Percentiles rank a stretch among this genome's conserved stretches.
Evolutionary conservation across 768 basidiomycete species (phyloP).

Genomic region (Lentinula lateritia): DNA sequence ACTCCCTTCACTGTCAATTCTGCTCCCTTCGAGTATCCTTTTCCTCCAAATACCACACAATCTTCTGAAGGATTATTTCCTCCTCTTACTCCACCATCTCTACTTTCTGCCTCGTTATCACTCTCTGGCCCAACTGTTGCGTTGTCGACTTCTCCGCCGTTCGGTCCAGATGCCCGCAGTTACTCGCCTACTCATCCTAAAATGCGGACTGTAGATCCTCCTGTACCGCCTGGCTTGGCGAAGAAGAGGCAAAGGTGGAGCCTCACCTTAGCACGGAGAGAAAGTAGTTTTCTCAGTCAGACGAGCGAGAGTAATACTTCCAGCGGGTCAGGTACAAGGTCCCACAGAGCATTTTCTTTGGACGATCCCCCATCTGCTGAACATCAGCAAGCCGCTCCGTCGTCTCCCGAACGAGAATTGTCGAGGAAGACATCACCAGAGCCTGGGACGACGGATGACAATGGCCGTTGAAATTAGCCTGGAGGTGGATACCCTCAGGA

Average conservation of each 20-base stretch:
- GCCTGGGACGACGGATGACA: not conserved
- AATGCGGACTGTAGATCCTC: not conserved
- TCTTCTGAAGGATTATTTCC: not conserved
- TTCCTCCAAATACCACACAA: not conserved
- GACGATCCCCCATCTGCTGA: not conserved
- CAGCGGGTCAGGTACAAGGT: not conserved
- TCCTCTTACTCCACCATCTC: not conserved
- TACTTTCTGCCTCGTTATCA: not conserved
- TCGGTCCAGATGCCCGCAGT: not conserved
- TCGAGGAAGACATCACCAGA: not conserved
- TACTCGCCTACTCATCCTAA: conserved; percentile 5
- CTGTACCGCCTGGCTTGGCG: not conserved
- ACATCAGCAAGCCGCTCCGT: not conserved
- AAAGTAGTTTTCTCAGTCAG: not conserved
- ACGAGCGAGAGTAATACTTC: not conserved
- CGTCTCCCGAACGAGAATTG: not conserved
- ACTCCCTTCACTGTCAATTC: not conserved
- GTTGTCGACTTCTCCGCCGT: not conserved
- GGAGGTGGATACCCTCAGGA: not conserved
- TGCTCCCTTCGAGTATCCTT: conserved; percentile 1
- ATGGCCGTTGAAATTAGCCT: not conserved
- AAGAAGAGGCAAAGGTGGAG: conserved; percentile 4
- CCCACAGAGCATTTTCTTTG: not conserved
- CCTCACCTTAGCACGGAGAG: not conserved
- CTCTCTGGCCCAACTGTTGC: not conserved